Percentiles rank a stretch among this genome's conserved stretches.
Evolutionary conservation across 78 protist species (phyloP).

Genomic region (Tieghemostelium lacteum): DNA sequence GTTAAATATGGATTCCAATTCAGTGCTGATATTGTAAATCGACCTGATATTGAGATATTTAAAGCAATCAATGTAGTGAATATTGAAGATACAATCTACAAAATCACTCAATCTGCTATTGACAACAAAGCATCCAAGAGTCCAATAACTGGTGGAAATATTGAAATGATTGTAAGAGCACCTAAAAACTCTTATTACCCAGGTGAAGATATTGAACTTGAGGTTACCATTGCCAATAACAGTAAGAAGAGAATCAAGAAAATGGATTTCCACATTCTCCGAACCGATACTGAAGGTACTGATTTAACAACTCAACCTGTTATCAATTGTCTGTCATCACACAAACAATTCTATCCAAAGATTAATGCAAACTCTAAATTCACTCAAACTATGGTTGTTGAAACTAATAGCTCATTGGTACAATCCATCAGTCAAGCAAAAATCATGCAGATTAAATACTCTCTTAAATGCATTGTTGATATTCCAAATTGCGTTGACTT

Average conservation of each 20-base stretch:
- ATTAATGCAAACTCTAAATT: neutral
- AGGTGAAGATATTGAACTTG: conserved; percentile 29
- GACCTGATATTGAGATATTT: neutral
- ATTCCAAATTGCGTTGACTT: conserved; percentile 11
- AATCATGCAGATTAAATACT: neutral
- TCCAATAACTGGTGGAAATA: conserved; percentile 6
- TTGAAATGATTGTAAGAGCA: neutral
- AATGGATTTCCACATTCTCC: neutral
- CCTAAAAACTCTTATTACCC: neutral
- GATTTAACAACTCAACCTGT: neutral
- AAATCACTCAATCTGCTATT: neutral
- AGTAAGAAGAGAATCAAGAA: conserved; percentile 13
- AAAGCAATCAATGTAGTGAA: neutral
- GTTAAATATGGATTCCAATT: neutral
- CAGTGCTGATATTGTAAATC: conserved; percentile 11
- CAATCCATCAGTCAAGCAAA: neutral
- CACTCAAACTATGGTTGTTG: conserved; percentile 20
- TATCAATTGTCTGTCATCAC: too few relatives aligned
- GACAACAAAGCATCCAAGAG: neutral
- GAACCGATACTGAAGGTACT: too few relatives aligned
- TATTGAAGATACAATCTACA: conserved; percentile 10
- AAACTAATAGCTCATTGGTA: neutral
- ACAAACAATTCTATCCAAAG: conserved; percentile 8
- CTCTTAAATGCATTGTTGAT: neutral
- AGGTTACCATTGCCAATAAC: neutral